Conservation (phyloP, 192 early-diverging fungal genomes). For the Endogone sp. region DNA sequence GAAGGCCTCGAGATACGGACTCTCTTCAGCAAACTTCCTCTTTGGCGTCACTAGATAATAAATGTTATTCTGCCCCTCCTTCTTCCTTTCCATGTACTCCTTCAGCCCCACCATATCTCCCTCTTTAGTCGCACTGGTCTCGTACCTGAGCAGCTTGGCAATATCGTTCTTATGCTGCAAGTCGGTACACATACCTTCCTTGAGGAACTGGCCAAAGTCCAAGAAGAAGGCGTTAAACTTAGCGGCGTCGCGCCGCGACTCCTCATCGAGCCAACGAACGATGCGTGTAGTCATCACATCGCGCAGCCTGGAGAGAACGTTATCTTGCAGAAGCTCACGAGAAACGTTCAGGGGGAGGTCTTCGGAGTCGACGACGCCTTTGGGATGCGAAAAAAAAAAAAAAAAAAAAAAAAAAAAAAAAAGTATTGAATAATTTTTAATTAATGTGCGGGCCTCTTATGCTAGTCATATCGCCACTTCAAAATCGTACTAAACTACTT, state of each 20-base stretch:
- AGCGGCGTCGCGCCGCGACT: constrained; percentile 39
- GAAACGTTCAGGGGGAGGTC: constrained; percentile 86
- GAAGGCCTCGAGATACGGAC: constrained; percentile 74
- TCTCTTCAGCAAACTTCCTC: constrained; percentile 55
- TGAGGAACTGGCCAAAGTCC: constrained; percentile 65
- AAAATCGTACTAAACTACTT: no score
- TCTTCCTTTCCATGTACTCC: constrained; percentile 68
- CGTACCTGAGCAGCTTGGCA: constrained; percentile 58
- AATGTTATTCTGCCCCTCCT: constrained; percentile 69
- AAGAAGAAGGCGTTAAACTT: constrained; percentile 56
- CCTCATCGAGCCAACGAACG: constrained; percentile 50
- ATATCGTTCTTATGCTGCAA: constrained; percentile 45
- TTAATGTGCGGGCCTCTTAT: no score
- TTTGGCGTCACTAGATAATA: constrained; percentile 60
- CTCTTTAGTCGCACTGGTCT: constrained; percentile 32
- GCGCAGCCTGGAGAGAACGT: constrained; percentile 55
- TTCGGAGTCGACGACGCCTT: constrained; percentile 78
- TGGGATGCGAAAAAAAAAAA: background rate
- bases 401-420: background rate
- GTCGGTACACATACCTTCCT: constrained; percentile 76
- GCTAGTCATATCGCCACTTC: no score
- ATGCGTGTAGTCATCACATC: constrained; percentile 50
- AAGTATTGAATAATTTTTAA: no score
- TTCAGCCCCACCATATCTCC: constrained; percentile 51
- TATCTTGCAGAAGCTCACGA: constrained; percentile 75